Evolutionary conservation across 2,329 filamentous ascomycete genomes (phyloP).

Genomic region (Herpotrichia juniperi): DNA sequence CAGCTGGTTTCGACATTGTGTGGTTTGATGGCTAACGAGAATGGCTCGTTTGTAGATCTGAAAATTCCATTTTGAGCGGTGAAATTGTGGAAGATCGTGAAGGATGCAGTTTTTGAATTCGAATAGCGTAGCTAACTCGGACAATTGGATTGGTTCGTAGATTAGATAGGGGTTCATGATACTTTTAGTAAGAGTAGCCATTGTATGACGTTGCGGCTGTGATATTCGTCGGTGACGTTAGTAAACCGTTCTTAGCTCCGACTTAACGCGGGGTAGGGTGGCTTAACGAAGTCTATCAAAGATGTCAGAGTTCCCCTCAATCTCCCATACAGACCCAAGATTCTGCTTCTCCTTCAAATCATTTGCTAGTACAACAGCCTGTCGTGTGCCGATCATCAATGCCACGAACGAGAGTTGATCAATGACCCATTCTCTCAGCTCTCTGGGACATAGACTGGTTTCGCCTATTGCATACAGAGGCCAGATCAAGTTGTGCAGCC

Average conservation of each 20-base stretch:
- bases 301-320: neutral
- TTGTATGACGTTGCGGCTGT: neutral
- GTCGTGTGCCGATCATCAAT: conserved; percentile 29
- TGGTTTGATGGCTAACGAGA: no score
- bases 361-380: conserved; percentile 31
- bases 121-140: no score
- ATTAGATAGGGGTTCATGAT: no score
- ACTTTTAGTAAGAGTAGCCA: no score
- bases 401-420: conserved; percentile 28
- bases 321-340: neutral
- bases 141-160: no score
- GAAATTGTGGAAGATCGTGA: no score
- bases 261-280: no score
- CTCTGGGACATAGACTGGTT: conserved; percentile 16
- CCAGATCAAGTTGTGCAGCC: conserved; percentile 34
- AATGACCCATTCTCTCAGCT: conserved; percentile 30
- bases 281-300: neutral
- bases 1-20: no score
- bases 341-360: conserved; percentile 15
- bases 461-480: conserved; percentile 27
- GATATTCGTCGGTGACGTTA: neutral
- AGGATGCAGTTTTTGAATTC: no score
- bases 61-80: no score
- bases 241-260: neutral
- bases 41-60: no score